A percentile compares a stretch with the other conserved stretches of the same genome.
Conservation (phyloP, 2,329 filamentous ascomycete species). For the Xylariaceae sp. region DNA sequence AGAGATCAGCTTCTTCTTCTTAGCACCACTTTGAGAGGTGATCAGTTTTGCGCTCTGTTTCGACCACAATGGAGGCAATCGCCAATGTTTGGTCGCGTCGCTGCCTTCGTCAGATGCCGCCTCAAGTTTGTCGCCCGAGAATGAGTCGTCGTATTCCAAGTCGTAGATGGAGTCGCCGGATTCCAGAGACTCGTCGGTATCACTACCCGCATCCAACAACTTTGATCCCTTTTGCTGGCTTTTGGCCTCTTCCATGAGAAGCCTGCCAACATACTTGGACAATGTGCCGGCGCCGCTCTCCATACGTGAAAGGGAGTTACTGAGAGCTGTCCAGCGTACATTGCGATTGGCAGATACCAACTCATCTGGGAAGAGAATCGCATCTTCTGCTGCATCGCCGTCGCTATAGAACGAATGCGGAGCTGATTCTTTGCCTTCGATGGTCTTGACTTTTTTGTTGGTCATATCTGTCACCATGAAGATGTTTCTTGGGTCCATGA, state of each 20-base stretch:
- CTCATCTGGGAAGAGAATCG: constrained; percentile 24
- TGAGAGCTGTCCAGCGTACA: constrained; percentile 27
- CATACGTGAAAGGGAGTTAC: constrained; percentile 24
- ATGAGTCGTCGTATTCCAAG: neutral
- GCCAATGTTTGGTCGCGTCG: constrained; percentile 16
- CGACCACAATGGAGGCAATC: constrained; percentile 21
- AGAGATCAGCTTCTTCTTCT: constrained; percentile 14
- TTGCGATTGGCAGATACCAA: constrained; percentile 16
- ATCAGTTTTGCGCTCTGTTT: constrained; percentile 12
- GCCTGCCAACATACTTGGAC: constrained; percentile 14
- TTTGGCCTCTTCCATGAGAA: constrained; percentile 2
- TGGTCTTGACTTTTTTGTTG: constrained; percentile 9
- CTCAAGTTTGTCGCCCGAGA: neutral
- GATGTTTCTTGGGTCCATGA: constrained; percentile 18
- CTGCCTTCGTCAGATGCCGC: constrained; percentile 8
- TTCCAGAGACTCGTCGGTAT: constrained; percentile 2
- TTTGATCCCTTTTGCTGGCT: neutral
- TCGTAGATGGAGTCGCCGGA: constrained; percentile 1
- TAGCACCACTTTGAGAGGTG: constrained; percentile 8
- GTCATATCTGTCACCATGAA: constrained; percentile 13
- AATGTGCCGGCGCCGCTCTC: constrained; percentile 18
- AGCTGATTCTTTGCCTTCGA: constrained; percentile 2
- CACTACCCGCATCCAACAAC: constrained; percentile 1
- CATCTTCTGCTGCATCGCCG: constrained; percentile 27
- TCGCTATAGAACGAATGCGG: constrained; percentile 26